Conservation (phyloP, 441 rosid species). For the Gossypium aridum region DNA sequence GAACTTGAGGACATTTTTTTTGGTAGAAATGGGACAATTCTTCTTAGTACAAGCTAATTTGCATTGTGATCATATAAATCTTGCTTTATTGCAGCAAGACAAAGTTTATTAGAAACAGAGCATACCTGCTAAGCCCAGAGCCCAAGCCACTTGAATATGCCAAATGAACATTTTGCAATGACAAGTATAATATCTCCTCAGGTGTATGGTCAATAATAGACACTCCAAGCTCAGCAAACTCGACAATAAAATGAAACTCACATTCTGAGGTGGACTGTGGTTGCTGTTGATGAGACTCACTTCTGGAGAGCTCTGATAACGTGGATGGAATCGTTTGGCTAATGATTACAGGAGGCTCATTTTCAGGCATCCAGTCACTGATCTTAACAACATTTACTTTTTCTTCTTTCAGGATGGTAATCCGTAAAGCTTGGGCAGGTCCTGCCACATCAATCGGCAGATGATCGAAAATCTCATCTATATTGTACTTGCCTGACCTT, state of each 20-base stretch:
- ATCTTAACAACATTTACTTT: conserved; percentile 68
- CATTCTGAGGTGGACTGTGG: conserved; percentile 36
- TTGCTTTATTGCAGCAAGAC: not conserved
- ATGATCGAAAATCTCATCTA: conserved; percentile 83
- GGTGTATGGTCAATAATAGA: conserved; percentile 94
- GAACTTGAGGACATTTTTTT: not conserved
- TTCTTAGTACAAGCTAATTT: not conserved
- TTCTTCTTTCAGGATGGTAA: conserved; percentile 83
- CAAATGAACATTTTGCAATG: conserved; percentile 76
- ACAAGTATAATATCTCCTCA: conserved; percentile 84
- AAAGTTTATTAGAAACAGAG: conserved; percentile 9
- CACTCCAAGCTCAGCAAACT: conserved; percentile 91
- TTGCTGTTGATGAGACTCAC: conserved; percentile 44
- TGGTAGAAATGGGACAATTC: not conserved
- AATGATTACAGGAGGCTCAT: conserved; percentile 46
- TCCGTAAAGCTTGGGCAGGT: conserved; percentile 71
- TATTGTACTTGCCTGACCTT: conserved; percentile 55
- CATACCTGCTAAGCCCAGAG: conserved; percentile 84
- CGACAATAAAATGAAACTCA: conserved; percentile 87
- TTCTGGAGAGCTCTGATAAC: conserved; percentile 35
- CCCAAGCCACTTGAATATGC: conserved; percentile 94
- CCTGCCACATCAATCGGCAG: conserved; percentile 52
- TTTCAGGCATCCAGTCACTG: conserved; percentile 96
- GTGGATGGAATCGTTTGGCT: conserved; percentile 36
- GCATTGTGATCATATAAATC: not conserved